phyloP scores from a whole-genome alignment of 164 flowering plant species.

The Stephania cephalantha region DNA sequence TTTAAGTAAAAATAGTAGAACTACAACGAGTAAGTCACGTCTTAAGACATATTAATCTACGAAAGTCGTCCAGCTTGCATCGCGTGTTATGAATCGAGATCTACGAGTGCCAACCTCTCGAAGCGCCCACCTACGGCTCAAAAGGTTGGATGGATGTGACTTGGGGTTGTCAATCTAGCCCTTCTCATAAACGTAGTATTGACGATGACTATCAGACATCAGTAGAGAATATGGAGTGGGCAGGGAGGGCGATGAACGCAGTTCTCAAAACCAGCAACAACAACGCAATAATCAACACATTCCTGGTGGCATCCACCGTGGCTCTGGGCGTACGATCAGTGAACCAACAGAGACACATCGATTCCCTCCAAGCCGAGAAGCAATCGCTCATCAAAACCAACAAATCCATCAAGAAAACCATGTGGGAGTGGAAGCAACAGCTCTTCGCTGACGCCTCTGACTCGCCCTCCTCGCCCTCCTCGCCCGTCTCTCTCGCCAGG shows the following conservation, averaged over 20 bases:
- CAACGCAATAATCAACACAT: slow-evolving; percentile 38
- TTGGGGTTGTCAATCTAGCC: too few species aligned
- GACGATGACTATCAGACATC: too few species aligned
- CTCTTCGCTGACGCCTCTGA: slow-evolving; percentile 49
- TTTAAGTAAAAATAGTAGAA: too few species aligned
- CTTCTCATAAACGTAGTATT: too few species aligned
- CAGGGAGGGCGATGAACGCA: slow-evolving; percentile 17
- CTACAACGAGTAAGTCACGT: too few species aligned
- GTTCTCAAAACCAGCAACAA: slow-evolving; percentile 30
- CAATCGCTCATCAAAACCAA: slow-evolving; percentile 44
- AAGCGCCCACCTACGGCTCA: too few species aligned
- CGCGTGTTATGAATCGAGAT: too few species aligned
- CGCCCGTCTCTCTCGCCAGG: slow-evolving; percentile 40
- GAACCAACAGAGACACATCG: slow-evolving; percentile 47
- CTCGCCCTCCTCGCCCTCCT: slow-evolving; percentile 10
- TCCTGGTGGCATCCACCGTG: slow-evolving; percentile 31
- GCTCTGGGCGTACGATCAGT: slow-evolving; percentile 44
- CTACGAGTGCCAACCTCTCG: too few species aligned
- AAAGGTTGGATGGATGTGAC: too few species aligned
- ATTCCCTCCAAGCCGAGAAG: slow-evolving; percentile 54
- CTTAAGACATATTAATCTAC: too few species aligned
- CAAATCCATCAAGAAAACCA: slow-evolving; percentile 48
- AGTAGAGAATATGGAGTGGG: slow-evolving; percentile 32
- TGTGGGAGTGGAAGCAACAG: slow-evolving; percentile 84
- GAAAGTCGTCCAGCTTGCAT: too few species aligned